phyloP scores from a whole-genome alignment of 768 basidiomycete species.

The Tricholoma furcatifolium region DNA sequence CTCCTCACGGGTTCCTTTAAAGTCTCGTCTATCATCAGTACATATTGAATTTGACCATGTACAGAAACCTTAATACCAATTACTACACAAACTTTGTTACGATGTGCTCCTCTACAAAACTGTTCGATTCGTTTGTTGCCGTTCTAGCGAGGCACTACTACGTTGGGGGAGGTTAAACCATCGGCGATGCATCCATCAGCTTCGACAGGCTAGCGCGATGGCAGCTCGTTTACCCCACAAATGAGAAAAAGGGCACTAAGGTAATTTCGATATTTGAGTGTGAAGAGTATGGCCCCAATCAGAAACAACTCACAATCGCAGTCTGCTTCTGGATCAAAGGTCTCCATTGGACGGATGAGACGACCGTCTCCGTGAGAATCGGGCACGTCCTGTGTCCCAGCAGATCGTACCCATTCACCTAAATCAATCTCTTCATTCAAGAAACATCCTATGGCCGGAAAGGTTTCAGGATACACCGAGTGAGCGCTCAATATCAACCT shows the following conservation, averaged over 20 bases:
- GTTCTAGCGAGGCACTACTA: no score
- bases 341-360: background rate
- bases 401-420: constrained; percentile 1
- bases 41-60: no score
- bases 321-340: constrained; percentile 2
- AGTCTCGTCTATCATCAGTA: no score
- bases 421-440: background rate
- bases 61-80: no score
- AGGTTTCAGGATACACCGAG: background rate
- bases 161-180: no score
- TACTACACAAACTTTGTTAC: no score
- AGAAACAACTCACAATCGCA: constrained; percentile 1
- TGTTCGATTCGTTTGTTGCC: no score
- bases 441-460: constrained; percentile 2
- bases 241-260: background rate
- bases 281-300: background rate
- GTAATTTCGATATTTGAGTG: background rate
- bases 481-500: background rate
- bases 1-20: no score
- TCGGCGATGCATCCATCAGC: no score
- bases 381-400: background rate
- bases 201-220: no score
- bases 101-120: no score
- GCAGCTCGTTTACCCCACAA: background rate
- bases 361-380: background rate